Conservation (phyloP, 352 stramenopile species). For the Phytophthora sojae region DNA sequence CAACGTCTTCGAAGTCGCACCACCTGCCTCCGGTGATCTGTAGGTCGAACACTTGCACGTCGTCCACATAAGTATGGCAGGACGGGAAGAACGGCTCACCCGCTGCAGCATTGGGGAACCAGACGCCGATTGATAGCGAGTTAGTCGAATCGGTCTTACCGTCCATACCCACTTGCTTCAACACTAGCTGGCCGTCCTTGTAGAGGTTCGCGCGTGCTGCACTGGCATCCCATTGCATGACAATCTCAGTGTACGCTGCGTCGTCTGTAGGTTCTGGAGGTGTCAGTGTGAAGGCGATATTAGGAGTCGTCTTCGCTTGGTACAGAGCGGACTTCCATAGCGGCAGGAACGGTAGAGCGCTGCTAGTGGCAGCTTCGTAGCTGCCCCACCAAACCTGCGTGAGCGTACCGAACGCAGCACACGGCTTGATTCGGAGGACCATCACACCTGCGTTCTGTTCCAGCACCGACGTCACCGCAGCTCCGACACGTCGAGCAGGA, state of each 20-base stretch:
- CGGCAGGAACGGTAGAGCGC: conserved; percentile 52
- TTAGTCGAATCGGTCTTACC: conserved; percentile 6
- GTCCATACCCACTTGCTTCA: conserved; percentile 37
- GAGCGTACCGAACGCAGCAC: conserved; percentile 57
- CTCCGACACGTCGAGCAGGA: conserved; percentile 57
- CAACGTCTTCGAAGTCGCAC: conserved; percentile 62
- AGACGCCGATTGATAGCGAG: conserved; percentile 63
- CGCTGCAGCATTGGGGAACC: conserved; percentile 74
- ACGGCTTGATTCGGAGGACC: conserved; percentile 58
- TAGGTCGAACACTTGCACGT: conserved; percentile 64
- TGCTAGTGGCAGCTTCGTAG: conserved; percentile 33
- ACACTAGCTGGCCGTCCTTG: conserved; percentile 58
- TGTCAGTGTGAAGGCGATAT: conserved; percentile 35
- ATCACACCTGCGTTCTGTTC: conserved; percentile 59
- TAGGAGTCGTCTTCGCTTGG: conserved; percentile 55
- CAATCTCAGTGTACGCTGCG: conserved; percentile 50
- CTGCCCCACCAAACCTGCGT: conserved; percentile 73
- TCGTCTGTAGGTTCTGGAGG: conserved; percentile 9
- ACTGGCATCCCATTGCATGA: conserved; percentile 73
- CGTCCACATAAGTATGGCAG: conserved; percentile 56
- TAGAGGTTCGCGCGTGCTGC: conserved; percentile 69
- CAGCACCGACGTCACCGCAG: conserved; percentile 54
- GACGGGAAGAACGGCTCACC: conserved; percentile 63
- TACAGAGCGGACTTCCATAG: conserved; percentile 70
- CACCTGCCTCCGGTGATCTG: conserved; percentile 64